These are phyloP conservation scores for Fusarium sp. DNA, from an alignment of 2,329 filamentous ascomycete species.

Conservation along the genomic window DNA sequence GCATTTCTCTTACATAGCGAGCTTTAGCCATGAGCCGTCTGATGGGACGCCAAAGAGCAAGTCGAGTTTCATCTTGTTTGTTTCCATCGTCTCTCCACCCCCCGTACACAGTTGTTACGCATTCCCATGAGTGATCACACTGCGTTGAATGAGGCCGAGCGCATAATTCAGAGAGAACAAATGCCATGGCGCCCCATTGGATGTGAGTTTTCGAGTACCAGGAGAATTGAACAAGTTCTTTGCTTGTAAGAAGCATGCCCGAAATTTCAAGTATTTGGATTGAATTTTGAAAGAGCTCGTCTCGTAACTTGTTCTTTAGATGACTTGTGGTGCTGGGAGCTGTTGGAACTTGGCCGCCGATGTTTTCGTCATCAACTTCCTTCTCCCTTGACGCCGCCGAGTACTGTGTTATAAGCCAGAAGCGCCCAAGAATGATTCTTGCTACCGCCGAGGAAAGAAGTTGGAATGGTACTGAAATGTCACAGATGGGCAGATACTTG, in stretches of 20 bases:
- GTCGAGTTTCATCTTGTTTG: background rate
- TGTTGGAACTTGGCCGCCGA: too few relatives aligned
- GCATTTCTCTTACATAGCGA: background rate
- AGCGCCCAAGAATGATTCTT: background rate
- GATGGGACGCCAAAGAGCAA: background rate
- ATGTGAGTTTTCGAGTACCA: conserved; percentile 4
- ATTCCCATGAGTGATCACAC: background rate
- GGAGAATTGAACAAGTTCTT: background rate
- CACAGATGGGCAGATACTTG: background rate
- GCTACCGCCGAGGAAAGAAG: background rate
- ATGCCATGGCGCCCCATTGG: conserved; percentile 2
- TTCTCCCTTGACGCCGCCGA: background rate
- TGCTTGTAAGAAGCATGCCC: background rate
- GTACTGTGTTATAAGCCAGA: background rate
- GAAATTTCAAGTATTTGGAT: background rate
- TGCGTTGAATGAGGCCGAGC: background rate
- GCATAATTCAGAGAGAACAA: background rate
- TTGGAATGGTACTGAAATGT: background rate
- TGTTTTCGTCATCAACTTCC: too few relatives aligned
- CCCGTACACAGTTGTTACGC: background rate
- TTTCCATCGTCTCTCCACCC: background rate
- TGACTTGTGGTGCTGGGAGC: too few relatives aligned
- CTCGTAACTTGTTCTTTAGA: background rate
- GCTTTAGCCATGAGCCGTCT: background rate
- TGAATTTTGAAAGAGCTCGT: background rate